Conservation (phyloP, 2,329 filamentous ascomycete species). For the Escovopsis sp. region DNA sequence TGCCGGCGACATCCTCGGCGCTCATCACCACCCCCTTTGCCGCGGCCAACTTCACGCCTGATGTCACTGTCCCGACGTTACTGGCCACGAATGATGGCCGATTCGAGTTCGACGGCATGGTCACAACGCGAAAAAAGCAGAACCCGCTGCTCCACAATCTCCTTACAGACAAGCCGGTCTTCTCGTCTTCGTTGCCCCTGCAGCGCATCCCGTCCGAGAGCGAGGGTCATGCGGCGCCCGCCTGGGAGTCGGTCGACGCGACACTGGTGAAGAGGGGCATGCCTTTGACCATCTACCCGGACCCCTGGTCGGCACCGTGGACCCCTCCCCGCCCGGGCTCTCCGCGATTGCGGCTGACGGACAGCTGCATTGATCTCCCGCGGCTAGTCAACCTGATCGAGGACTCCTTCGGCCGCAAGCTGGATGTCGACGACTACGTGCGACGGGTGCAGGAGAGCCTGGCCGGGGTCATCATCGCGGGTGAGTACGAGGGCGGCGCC, state of each 20-base stretch:
- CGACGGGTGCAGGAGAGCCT: conserved; percentile 64
- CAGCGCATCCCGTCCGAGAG: conserved; percentile 37
- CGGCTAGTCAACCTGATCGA: conserved; percentile 79
- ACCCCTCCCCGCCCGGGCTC: conserved; percentile 42
- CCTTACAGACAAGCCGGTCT: conserved; percentile 82
- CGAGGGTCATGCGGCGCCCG: conserved; percentile 17
- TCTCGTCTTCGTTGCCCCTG: conserved; percentile 77
- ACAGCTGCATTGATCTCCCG: conserved; percentile 67
- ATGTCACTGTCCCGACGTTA: conserved; percentile 21
- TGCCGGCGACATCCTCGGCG: conserved; percentile 74
- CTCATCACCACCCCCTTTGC: conserved; percentile 78
- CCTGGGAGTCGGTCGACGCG: conserved; percentile 29
- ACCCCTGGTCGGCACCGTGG: conserved; percentile 59
- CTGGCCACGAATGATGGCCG: conserved; percentile 32
- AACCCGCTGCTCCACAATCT: conserved; percentile 94
- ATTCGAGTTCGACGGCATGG: conserved; percentile 32
- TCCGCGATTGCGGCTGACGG: conserved; percentile 54
- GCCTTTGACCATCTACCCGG: conserved; percentile 69
- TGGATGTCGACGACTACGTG: conserved; percentile 75
- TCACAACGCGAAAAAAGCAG: conserved; percentile 38
- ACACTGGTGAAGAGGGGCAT: conserved; percentile 87
- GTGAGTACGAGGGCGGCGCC: conserved; percentile 90
- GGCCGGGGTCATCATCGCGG: conserved; percentile 85
- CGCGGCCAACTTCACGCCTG: conserved; percentile 38
- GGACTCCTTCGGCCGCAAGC: conserved; percentile 74